Conservation (phyloP, 768 basidiomycete genomes). For the Tricholomella constricta region DNA sequence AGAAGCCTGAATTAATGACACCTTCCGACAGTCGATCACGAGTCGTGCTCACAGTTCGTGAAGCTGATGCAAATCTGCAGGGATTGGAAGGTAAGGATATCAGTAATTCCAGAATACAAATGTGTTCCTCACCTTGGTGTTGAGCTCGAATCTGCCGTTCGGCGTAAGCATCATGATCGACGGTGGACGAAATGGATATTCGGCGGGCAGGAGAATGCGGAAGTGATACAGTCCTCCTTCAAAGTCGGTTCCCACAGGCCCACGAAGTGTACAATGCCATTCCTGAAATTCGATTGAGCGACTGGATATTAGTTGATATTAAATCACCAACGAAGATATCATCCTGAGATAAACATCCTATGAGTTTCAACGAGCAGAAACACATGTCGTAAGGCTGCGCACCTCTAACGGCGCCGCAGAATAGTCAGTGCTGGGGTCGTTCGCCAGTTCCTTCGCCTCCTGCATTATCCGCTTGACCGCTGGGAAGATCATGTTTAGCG, state of each 20-base stretch:
- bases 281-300: conserved; percentile 42
- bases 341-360: conserved; percentile 47
- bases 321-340: conserved; percentile 78
- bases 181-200: conserved; percentile 96
- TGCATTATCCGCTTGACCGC: conserved; percentile 98
- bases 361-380: conserved; percentile 1
- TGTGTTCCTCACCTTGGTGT: conserved; percentile 74
- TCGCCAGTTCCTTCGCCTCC: conserved; percentile 87
- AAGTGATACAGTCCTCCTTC: conserved; percentile 97
- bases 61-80: conserved; percentile 89
- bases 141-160: conserved; percentile 94
- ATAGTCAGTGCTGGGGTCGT: conserved; percentile 86
- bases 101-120: neutral
- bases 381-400: conserved; percentile 13
- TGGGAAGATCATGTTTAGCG: conserved; percentile 26
- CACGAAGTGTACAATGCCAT: conserved; percentile 98
- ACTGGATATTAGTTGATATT: conserved; percentile 10
- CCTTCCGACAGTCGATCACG: conserved; percentile 2
- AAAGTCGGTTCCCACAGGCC: conserved; percentile 85
- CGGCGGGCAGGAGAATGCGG: conserved; percentile 84
- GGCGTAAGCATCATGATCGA: conserved; percentile 96
- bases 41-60: conserved; percentile 68
- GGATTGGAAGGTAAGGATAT: neutral
- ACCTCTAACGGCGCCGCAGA: conserved; percentile 82
- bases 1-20: conserved; percentile 2